Percentiles rank a stretch among this genome's conserved stretches.
Evolutionary conservation across 1,139 yeast species (phyloP).

Genomic region (Sugiyamaella sp.): DNA sequence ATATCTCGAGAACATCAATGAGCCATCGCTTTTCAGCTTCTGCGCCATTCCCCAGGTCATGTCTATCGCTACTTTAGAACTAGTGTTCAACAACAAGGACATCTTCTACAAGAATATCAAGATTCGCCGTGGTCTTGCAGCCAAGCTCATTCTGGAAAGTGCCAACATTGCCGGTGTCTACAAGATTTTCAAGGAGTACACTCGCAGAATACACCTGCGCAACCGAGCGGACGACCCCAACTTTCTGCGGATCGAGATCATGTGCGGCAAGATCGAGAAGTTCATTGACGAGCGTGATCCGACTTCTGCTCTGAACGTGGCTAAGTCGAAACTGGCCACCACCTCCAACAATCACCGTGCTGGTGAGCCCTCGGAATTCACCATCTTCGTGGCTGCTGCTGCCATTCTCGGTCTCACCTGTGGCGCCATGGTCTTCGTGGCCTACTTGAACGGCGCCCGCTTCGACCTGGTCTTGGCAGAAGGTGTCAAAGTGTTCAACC

Average conservation of each 20-base stretch:
- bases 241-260: slow-evolving; percentile 79
- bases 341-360: too few relatives aligned
- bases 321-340: slow-evolving; percentile 21
- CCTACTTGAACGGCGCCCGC: slow-evolving; percentile 37
- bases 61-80: slow-evolving; percentile 94
- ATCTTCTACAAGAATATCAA: slow-evolving; percentile 77
- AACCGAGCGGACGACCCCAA: slow-evolving; percentile 83
- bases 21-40: slow-evolving; percentile 82
- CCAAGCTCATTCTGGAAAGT: slow-evolving; percentile 70
- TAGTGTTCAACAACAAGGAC: slow-evolving; percentile 77
- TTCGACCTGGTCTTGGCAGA: slow-evolving; percentile 33
- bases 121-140: slow-evolving; percentile 91
- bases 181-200: slow-evolving; percentile 69
- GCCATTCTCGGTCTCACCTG: slow-evolving; percentile 32
- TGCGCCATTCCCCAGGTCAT: slow-evolving; percentile 98
- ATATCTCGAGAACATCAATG: slow-evolving; percentile 75
- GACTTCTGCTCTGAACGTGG: slow-evolving; percentile 24
- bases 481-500: slow-evolving; percentile 21
- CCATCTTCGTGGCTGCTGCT: slow-evolving; percentile 31
- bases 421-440: slow-evolving; percentile 34
- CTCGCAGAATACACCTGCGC: slow-evolving; percentile 75
- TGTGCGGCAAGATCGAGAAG: slow-evolving; percentile 86
- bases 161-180: slow-evolving; percentile 79
- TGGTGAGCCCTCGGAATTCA: slow-evolving; percentile 27
- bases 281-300: slow-evolving; percentile 60